Percentiles rank a stretch among this genome's conserved stretches.
phyloP scores from a whole-genome alignment of 805 yeast genomes.

The Candida ascalaphidarum region DNA sequence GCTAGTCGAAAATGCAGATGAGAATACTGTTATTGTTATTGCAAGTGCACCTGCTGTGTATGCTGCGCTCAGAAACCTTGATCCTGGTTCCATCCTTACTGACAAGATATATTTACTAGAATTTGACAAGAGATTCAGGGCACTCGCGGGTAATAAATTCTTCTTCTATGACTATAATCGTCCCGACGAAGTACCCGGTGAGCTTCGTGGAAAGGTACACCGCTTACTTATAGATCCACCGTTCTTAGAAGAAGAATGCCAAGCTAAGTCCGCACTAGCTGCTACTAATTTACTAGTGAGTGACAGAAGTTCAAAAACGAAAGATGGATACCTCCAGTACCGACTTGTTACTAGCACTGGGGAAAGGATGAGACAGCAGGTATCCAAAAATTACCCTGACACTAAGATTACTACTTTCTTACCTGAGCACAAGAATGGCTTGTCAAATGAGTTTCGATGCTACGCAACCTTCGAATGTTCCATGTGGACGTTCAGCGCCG shows the following conservation, averaged over 20 bases:
- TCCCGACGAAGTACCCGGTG: conserved; percentile 55
- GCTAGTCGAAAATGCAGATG: conserved; percentile 67
- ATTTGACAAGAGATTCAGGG: conserved; percentile 66
- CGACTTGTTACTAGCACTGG: conserved; percentile 78
- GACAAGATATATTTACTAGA: conserved; percentile 68
- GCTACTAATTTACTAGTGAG: conserved; percentile 49
- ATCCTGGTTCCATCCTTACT: conserved; percentile 48
- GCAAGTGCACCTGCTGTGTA: conserved; percentile 90
- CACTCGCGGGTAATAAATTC: conserved; percentile 58
- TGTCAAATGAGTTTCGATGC: conserved; percentile 82
- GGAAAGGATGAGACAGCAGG: conserved; percentile 71
- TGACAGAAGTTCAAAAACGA: conserved; percentile 30
- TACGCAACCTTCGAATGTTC: conserved; percentile 70
- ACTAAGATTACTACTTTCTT: conserved; percentile 54
- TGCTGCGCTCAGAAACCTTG: conserved; percentile 63
- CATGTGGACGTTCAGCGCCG: conserved; percentile 65
- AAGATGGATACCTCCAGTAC: conserved; percentile 31
- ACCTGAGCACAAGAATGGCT: conserved; percentile 80
- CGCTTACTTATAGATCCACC: conserved; percentile 83
- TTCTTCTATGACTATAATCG: conserved; percentile 71
- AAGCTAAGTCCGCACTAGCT: conserved; percentile 45
- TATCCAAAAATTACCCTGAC: conserved; percentile 55
- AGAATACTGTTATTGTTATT: conserved; percentile 60
- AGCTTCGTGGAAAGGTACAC: conserved; percentile 55
- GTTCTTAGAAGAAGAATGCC: conserved; percentile 75